Percentiles rank a stretch among this genome's conserved stretches.
Evolutionary conservation across 2,329 filamentous ascomycete genomes (phyloP).

Genomic region (Didymella keratinophila): DNA sequence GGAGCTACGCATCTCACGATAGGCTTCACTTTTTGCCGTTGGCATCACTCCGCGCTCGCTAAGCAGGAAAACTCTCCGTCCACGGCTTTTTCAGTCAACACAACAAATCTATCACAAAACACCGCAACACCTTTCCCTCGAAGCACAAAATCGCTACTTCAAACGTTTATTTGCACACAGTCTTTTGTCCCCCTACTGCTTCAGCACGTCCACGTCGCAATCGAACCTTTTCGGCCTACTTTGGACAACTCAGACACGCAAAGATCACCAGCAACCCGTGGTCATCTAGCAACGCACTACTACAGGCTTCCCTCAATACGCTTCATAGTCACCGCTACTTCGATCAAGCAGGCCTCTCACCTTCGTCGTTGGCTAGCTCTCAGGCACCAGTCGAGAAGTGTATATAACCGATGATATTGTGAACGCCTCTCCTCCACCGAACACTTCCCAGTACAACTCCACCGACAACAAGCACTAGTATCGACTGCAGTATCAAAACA

Average conservation of each 20-base stretch:
- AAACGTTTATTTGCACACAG: background rate
- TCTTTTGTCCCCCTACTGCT: background rate
- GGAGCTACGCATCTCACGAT: background rate
- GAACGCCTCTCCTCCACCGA: background rate
- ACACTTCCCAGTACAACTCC: background rate
- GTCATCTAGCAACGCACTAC: background rate
- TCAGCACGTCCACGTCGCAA: background rate
- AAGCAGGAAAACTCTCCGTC: background rate
- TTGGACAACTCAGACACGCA: background rate
- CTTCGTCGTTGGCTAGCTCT: constrained; percentile 1
- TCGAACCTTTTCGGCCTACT: background rate
- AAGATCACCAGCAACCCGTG: background rate
- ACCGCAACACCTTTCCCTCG: background rate
- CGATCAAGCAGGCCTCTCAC: constrained; percentile 11
- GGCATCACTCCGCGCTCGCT: background rate
- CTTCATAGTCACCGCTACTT: constrained; percentile 10
- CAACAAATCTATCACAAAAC: background rate
- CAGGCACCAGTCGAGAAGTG: constrained; percentile 10
- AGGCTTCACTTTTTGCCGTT: constrained; percentile 4
- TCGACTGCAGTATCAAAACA: background rate
- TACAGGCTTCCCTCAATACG: background rate
- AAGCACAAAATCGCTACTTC: background rate
- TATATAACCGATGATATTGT: background rate
- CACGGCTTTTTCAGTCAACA: background rate
- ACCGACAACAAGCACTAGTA: background rate